phyloP scores from a whole-genome alignment of 176 grass and related monocot species.

The Olyra latifolia region DNA sequence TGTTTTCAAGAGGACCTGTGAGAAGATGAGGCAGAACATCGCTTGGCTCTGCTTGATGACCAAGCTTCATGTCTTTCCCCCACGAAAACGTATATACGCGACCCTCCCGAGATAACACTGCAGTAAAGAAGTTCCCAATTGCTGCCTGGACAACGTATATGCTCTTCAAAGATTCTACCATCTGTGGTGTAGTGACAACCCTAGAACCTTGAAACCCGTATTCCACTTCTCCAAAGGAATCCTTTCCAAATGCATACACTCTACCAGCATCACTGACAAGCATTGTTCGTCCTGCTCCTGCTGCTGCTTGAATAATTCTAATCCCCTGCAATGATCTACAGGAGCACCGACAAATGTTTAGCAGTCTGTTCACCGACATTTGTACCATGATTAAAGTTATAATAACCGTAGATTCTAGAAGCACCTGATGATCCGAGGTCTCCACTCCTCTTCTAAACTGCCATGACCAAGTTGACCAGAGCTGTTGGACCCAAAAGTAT shows the following conservation, averaged over 20 bases:
- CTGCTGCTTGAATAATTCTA: constrained; percentile 82
- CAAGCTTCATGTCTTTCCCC: constrained; percentile 73
- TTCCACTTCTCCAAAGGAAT: constrained; percentile 86
- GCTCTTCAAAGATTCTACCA: constrained; percentile 73
- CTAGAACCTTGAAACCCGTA: constrained; percentile 63
- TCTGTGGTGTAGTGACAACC: constrained; percentile 63
- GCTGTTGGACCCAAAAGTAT: constrained; percentile 87
- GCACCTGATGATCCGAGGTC: constrained; percentile 76
- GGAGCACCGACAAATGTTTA: constrained; percentile 25
- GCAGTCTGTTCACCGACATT: constrained; percentile 27
- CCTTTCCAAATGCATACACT: constrained; percentile 90
- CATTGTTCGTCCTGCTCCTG: constrained; percentile 78
- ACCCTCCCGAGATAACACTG: constrained; percentile 82
- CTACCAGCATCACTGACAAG: constrained; percentile 82
- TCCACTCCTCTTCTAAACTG: constrained; percentile 80
- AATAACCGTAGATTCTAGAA: constrained; percentile 49
- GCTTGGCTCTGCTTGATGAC: constrained; percentile 78
- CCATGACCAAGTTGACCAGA: constrained; percentile 88
- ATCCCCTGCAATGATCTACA: constrained; percentile 85
- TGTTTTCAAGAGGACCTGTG: constrained; percentile 69
- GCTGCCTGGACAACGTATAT: constrained; percentile 83
- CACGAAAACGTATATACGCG: constrained; percentile 86
- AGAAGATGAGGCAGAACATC: constrained; percentile 71
- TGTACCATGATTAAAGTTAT: constrained; percentile 32
- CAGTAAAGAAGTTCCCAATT: constrained; percentile 93